phyloP scores from a whole-genome alignment of 2,329 filamentous ascomycete genomes.

The Amesomyces nigricolor region DNA sequence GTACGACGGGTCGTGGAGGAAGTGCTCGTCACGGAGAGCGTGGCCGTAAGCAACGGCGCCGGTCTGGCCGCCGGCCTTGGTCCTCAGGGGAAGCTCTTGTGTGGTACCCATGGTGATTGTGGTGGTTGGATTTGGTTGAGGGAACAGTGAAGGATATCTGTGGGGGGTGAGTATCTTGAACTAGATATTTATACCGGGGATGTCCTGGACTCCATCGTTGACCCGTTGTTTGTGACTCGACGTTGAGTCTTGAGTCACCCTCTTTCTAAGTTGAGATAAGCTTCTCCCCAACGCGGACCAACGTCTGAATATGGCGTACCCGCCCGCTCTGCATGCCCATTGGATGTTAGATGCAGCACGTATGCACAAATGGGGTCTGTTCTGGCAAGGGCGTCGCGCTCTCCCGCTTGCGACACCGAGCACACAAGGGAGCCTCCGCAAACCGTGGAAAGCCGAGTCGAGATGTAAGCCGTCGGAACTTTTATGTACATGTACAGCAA shows the following conservation, averaged over 20 bases:
- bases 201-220: too few species aligned
- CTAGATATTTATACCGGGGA: too few species aligned
- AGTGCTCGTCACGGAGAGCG: slow-evolving; percentile 51
- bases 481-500: background rate
- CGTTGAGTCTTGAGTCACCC: too few species aligned
- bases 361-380: background rate
- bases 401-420: too few species aligned
- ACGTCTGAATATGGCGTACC: background rate
- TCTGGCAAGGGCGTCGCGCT: background rate
- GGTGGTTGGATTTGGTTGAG: too few species aligned
- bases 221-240: too few species aligned
- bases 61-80: slow-evolving; percentile 1
- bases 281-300: background rate
- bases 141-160: too few species aligned
- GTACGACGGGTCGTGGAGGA: slow-evolving; percentile 63
- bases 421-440: background rate
- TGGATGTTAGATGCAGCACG: too few species aligned
- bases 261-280: background rate
- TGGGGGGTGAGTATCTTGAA: too few species aligned
- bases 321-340: background rate
- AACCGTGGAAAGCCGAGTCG: slow-evolving; percentile 11
- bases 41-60: slow-evolving; percentile 30
- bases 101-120: slow-evolving; percentile 1
- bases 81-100: slow-evolving; percentile 11
- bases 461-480: background rate